Evolutionary conservation across 306 rosid species (phyloP), one percentile per base, ranked within the genome.

Genomic region (Casuarina equisetifolia): DNA sequence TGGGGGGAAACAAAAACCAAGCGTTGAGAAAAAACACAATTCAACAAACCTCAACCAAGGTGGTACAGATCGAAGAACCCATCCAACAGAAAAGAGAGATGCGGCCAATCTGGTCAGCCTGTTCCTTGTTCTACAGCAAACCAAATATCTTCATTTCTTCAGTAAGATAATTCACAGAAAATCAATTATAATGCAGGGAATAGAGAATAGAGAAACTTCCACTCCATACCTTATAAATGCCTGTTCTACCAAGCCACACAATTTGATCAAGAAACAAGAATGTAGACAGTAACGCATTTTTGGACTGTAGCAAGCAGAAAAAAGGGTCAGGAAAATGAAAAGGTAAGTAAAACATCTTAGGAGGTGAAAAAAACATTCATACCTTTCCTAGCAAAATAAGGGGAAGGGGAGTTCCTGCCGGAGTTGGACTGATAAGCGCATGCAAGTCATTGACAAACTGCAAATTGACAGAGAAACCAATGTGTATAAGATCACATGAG

Each of bases 191-290:
- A 9, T 68, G 70, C 42, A 61, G 69, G 68, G 73, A 44, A 7
- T 39, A 38, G 75, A 32, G 79, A 79, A 35, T 49, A 49, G 68
- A 76, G 20, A 46, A 62, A 72, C 16, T 74, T 15, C 32, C 49
- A 71, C 9, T 67, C 38, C 76, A 11, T 82, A 92, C 96, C 94
- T 92, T 78, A 68, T 89, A 78, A 75, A 94, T 90, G 57, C 97
- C 98, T 0, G 96, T 36, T 81, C 96, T 92, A 48, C 98, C 89
- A 51, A 92, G 96, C 98, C 98, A 94, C 76, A 90, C 98, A 69
- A 94, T 80, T 94, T 94, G 98, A 89, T 94, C 98, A 36, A 92
- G 98, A 84, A 92, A 86, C 73, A 94, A 91, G 89, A 94, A 94
- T 74, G 97, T 92, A 78, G 98, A 90, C 54, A 94, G 82, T 73